Base-by-base conservation (phyloP, 1,139 yeast species). In the Schwanniomyces etchellsii region DNA sequence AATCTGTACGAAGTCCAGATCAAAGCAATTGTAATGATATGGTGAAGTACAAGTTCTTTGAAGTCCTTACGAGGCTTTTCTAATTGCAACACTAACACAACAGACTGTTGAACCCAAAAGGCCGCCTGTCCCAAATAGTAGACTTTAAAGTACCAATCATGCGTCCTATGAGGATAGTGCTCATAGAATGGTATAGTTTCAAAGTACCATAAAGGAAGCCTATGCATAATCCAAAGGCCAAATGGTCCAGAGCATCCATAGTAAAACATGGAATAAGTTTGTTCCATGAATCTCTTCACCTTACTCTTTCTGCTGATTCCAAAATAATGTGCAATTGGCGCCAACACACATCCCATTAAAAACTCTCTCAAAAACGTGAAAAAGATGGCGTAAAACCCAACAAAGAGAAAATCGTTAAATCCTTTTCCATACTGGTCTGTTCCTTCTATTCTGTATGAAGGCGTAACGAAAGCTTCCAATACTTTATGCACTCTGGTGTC, bases 61-160 rank as follows among this genome's bases (percentile, higher is more conserved):
- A 81, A 89, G 56, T 91, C 99, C 57, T 86, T 88, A 56, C 99
- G 74, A 35, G 96, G 97, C 56, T 86, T 86, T 57, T 91, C 99
- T 39, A 91, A 70, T 56, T 84, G 95, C 42, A 93, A 66, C 34
- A 79, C 60, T 39, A 91, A 66, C 16, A 91, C 81, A 26, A 84
- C 77, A 1, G 93, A 81, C 59, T 91, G 98, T 61, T 91, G 99
- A 12, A 88, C 79, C 99, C 99, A 91, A 57, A 86, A 91, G 2
- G 96, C 84, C 5, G 97, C 96, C 62, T 91, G 98, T 24, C 86
- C 78, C 42, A 91, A 66, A 56, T 91, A 93, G 53, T 82, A 93
- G 12, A 77, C 53, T 61, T 91, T 91, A 62, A 83, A 83, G 38
- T 70, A 64, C 38, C 67, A 70, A 35, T 75, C 80, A 50, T 84